phyloP scores from a whole-genome alignment of 2,329 filamentous ascomycete genomes.

The Paecilomyces fulvus region DNA sequence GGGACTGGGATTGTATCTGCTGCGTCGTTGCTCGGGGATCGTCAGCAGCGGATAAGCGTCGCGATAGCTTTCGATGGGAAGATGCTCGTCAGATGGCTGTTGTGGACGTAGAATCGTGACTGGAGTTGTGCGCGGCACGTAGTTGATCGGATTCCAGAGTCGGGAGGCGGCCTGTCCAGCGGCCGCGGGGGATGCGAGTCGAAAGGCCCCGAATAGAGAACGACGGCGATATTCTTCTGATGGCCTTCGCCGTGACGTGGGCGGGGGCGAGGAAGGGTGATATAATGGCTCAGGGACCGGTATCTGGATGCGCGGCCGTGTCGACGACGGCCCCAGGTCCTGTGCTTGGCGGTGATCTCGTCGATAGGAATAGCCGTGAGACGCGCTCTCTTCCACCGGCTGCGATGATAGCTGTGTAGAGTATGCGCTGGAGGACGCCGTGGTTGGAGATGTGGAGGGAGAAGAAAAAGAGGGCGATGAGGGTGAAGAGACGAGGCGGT shows the following conservation, averaged over 20 bases:
- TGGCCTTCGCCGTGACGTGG: neutral
- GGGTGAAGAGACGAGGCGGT: conserved; percentile 7
- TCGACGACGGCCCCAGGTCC: conserved; percentile 1
- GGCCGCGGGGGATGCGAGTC: conserved; percentile 6
- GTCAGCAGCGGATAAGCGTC: conserved; percentile 50
- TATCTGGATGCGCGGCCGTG: conserved; percentile 3
- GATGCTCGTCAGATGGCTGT: conserved; percentile 23
- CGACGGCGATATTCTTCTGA: conserved; percentile 3
- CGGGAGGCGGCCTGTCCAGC: conserved; percentile 38
- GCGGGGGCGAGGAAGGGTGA: conserved; percentile 8
- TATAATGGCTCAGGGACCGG: neutral
- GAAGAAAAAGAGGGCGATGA: neutral
- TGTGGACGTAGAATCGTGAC: conserved; percentile 32
- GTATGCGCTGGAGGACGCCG: conserved; percentile 15
- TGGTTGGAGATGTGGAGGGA: conserved; percentile 13
- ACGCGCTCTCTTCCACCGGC: conserved; percentile 25
- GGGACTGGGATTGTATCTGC: conserved; percentile 40
- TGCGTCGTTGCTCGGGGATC: conserved; percentile 49
- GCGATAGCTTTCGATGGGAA: conserved; percentile 26
- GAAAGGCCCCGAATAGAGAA: conserved; percentile 9
- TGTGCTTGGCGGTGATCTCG: neutral
- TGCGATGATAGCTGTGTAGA: conserved; percentile 27
- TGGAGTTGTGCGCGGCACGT: conserved; percentile 47
- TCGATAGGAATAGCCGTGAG: neutral
- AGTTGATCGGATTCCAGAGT: conserved; percentile 55